Percentiles rank a stretch among this genome's conserved stretches.
phyloP scores from a whole-genome alignment of 2,329 filamentous ascomycete genomes.

The Madurella mycetomatis region DNA sequence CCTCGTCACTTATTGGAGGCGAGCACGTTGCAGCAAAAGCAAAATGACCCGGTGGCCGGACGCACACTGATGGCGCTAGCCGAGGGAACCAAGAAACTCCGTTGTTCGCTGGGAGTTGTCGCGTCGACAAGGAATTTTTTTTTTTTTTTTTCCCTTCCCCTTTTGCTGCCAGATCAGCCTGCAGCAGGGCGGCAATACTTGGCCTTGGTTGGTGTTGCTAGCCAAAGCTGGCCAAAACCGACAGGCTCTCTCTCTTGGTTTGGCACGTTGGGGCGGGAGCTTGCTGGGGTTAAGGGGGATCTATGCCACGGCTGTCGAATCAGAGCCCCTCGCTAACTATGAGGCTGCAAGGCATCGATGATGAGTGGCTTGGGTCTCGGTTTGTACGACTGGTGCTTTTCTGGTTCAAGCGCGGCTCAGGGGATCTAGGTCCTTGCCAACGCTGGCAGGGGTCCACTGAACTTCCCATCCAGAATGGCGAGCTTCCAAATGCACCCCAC shows the following conservation, averaged over 20 bases:
- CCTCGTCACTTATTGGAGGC: background rate
- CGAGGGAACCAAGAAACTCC: background rate
- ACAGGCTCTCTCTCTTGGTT: slow-evolving; percentile 2
- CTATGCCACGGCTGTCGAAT: slow-evolving; percentile 29
- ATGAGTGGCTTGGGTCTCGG: background rate
- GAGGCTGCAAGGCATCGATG: slow-evolving; percentile 39
- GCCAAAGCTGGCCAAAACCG: slow-evolving; percentile 10
- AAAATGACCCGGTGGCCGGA: background rate
- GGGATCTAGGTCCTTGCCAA: slow-evolving; percentile 1
- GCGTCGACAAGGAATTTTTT: slow-evolving; percentile 6
- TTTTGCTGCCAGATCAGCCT: slow-evolving; percentile 16
- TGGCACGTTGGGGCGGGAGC: slow-evolving; percentile 11
- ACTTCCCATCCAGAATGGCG: background rate
- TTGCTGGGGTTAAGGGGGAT: slow-evolving; percentile 11
- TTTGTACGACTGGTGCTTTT: background rate
- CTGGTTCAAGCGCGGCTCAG: slow-evolving; percentile 3
- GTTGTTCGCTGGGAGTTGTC: background rate
- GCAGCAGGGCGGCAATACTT: slow-evolving; percentile 21
- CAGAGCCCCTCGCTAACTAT: slow-evolving; percentile 20
- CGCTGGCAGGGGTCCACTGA: background rate
- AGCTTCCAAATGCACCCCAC: no score
- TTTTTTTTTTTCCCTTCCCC: slow-evolving; percentile 10
- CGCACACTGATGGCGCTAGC: background rate
- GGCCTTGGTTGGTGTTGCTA: slow-evolving; percentile 20
- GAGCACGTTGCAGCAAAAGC: background rate